These are phyloP conservation scores for Lactarius sanguifluus DNA, from an alignment of 768 basidiomycete species.

Conservation along the genomic window DNA sequence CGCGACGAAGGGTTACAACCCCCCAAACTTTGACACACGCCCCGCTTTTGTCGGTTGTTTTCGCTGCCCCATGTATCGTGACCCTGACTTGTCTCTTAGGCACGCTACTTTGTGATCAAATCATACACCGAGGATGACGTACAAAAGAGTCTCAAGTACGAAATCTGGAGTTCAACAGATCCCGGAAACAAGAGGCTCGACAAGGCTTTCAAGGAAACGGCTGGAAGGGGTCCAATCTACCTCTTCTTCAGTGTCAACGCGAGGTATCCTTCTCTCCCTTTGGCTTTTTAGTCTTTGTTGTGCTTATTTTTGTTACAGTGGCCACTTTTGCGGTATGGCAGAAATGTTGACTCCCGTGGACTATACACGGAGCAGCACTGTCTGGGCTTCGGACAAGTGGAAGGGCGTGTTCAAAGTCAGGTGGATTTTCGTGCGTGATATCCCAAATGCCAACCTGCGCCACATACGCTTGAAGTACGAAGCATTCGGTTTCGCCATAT, in stretches of 20 bases:
- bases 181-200: slow-evolving; percentile 97
- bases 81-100: slow-evolving; percentile 44
- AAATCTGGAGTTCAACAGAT: slow-evolving; percentile 97
- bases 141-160: slow-evolving; percentile 96
- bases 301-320: slow-evolving; percentile 44
- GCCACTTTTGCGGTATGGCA: slow-evolving; percentile 98
- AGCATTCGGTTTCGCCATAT: neutral
- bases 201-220: slow-evolving; percentile 95
- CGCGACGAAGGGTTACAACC: slow-evolving; percentile 89
- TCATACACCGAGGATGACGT: slow-evolving; percentile 99
- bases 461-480: slow-evolving; percentile 85
- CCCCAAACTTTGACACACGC: slow-evolving; percentile 74
- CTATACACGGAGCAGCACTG: slow-evolving; percentile 90
- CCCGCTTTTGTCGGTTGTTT: slow-evolving; percentile 65
- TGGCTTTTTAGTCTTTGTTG: neutral
- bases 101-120: slow-evolving; percentile 97
- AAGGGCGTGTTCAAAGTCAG: slow-evolving; percentile 98
- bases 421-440: slow-evolving; percentile 97
- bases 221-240: slow-evolving; percentile 90
- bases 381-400: slow-evolving; percentile 99
- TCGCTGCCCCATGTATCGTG: slow-evolving; percentile 3
- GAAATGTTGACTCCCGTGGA: slow-evolving; percentile 97
- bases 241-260: slow-evolving; percentile 98
- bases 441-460: slow-evolving; percentile 83
- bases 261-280: slow-evolving; percentile 43